Evolutionary conservation across 805 yeast species (phyloP).

Genomic region (Priceomyces carsonii): DNA sequence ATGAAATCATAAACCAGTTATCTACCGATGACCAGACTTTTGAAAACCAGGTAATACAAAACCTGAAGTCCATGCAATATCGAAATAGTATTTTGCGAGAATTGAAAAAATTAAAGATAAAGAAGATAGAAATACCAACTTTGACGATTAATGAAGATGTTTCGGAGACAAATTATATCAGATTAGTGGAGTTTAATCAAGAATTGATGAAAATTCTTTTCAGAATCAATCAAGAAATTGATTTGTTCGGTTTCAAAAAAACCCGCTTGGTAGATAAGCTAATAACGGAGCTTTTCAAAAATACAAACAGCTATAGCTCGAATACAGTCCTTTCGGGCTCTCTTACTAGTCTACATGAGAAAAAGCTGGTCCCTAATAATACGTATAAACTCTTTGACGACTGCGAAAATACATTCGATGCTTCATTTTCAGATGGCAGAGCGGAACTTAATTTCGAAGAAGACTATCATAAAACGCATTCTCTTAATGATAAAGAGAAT

Average conservation of each 20-base stretch:
- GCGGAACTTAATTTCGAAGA: no score
- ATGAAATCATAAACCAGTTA: conserved; percentile 3
- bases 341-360: no score
- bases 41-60: not conserved
- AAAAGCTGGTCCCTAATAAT: no score
- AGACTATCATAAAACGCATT: conserved; percentile 1
- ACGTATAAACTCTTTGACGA: no score
- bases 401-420: no score
- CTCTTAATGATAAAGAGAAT: conserved; percentile 2
- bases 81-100: not conserved
- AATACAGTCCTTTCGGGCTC: no score
- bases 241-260: conserved; percentile 13
- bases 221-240: conserved; percentile 15
- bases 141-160: conserved; percentile 2
- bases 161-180: conserved; percentile 12
- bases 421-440: no score
- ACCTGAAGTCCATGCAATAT: not conserved
- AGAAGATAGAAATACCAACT: conserved; percentile 7
- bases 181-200: conserved; percentile 15
- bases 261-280: conserved; percentile 4
- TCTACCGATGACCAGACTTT: not conserved
- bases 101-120: conserved; percentile 1
- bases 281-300: not conserved
- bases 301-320: not conserved
- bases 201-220: conserved; percentile 11